Base-by-base conservation (phyloP, 1,284 basidiomycete species). In the Rhodotorula sp. region DNA sequence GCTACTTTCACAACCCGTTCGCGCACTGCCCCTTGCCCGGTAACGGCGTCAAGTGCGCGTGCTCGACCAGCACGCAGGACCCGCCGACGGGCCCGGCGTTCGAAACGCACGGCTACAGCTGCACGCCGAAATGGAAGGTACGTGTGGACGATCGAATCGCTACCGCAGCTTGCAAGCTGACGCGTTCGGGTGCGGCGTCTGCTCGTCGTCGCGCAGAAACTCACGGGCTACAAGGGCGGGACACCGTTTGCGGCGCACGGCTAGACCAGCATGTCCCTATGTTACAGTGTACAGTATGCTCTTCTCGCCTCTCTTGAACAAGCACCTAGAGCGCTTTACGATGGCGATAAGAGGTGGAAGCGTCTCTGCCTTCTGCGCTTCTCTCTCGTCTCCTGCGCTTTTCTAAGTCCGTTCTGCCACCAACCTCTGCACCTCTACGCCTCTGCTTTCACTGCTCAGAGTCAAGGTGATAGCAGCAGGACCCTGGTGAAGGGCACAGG, bases 11-110 rank as follows among this genome's bases (percentile, higher is more conserved):
- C 25, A 17, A 41, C 19, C 49, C 50, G 19, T 59, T 66, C 57
- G 84, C 85, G 73, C 88, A 89, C 71, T 73, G 71, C 50, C 74
- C 73, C 3, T 25, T 64, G 1, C 61, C 56, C 4, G 25, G 14
- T 1, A 9, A 61, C 3, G 68, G 68, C 14, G 57, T 61, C 23
- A 25, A 48, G 27, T 82, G 81, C 70, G 75, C 76, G 65, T 81
- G 81, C 69, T 63, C 62, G 62, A 63, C 62, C 7, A 60, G 57
- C 23, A 59, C 63, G 45, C 17, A 64, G 23, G 54, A 64, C 12
- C 55, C 46, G 48, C 54, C 49, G 60, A 42, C 34, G 13, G 46
- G 46, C 1, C 27, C 44, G 16, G 57, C 42, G 42, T 61, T 61
- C 9, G 49, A 68, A 59, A 55, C 59, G 9, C 70, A 72, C 27